Percentiles rank a stretch among this genome's conserved stretches.
Evolutionary conservation across 441 rosid genomes (phyloP).

Genomic region (Euphorbia schlechtendalii): DNA sequence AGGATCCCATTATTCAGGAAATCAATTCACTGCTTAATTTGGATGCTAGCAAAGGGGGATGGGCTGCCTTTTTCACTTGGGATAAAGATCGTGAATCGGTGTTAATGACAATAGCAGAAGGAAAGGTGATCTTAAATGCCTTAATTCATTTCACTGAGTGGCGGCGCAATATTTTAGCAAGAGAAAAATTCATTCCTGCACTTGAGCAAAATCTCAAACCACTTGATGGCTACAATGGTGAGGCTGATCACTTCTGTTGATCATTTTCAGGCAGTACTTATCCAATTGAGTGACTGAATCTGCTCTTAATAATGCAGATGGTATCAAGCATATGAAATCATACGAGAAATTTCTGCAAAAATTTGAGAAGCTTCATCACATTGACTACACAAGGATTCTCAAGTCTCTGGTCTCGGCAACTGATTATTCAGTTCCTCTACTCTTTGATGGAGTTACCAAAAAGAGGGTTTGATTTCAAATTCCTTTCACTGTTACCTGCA

Average conservation of each 20-base stretch:
- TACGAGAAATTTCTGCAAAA: constrained; percentile 31
- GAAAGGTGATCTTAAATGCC: constrained; percentile 7
- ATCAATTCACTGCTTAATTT: constrained; percentile 46
- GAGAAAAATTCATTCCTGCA: background rate
- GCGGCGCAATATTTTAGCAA: background rate
- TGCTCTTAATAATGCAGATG: constrained; percentile 32
- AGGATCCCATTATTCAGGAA: constrained; percentile 49
- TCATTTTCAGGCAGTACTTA: background rate
- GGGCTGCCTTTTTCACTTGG: constrained; percentile 34
- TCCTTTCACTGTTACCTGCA: background rate
- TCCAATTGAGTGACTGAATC: background rate
- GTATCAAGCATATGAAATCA: constrained; percentile 34
- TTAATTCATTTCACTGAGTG: constrained; percentile 9
- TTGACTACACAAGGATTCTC: constrained; percentile 59
- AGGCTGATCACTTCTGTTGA: background rate
- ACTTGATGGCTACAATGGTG: background rate
- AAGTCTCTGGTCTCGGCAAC: constrained; percentile 46
- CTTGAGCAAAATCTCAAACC: background rate
- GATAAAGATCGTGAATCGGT: background rate
- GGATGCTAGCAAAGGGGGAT: constrained; percentile 49
- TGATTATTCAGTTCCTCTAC: constrained; percentile 47
- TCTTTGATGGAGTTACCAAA: constrained; percentile 45
- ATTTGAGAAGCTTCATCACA: constrained; percentile 30
- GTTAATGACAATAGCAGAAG: background rate
- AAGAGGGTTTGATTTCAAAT: constrained; percentile 36